Evolutionary conservation across 2,329 filamentous ascomycete species (phyloP).

Genomic region (Fusarium succisae): DNA sequence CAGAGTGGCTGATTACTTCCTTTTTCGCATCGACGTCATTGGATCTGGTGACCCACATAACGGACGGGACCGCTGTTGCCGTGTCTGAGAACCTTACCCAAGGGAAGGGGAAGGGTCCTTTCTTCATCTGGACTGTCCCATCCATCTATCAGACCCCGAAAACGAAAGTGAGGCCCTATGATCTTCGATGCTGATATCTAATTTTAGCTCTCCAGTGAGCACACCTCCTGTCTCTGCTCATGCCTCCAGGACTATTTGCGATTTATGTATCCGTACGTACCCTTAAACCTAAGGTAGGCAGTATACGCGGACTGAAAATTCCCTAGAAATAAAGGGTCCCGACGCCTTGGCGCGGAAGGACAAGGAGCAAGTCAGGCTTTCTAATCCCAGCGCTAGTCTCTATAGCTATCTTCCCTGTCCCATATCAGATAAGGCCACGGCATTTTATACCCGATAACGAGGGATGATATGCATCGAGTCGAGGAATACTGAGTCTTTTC

Average conservation of each 20-base stretch:
- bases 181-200: background rate
- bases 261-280: background rate
- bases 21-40: constrained; percentile 23
- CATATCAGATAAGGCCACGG: constrained; percentile 16
- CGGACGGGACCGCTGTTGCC: constrained; percentile 2
- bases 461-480: background rate
- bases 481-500: background rate
- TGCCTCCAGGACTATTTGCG: background rate
- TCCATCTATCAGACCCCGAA: background rate
- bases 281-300: background rate
- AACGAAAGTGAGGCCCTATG: background rate
- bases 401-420: constrained; percentile 9
- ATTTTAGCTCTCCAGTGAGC: background rate
- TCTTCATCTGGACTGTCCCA: background rate
- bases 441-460: constrained; percentile 20
- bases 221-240: background rate
- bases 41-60: background rate
- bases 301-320: constrained; percentile 12
- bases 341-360: constrained; percentile 14
- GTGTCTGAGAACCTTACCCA: background rate
- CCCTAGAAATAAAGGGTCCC: constrained; percentile 5
- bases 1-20: constrained; percentile 14
- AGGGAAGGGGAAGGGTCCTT: constrained; percentile 19
- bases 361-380: constrained; percentile 30
- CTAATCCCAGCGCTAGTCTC: background rate